phyloP scores from a whole-genome alignment of 2,329 filamentous ascomycete genomes.

The Sarocladium oryzae region DNA sequence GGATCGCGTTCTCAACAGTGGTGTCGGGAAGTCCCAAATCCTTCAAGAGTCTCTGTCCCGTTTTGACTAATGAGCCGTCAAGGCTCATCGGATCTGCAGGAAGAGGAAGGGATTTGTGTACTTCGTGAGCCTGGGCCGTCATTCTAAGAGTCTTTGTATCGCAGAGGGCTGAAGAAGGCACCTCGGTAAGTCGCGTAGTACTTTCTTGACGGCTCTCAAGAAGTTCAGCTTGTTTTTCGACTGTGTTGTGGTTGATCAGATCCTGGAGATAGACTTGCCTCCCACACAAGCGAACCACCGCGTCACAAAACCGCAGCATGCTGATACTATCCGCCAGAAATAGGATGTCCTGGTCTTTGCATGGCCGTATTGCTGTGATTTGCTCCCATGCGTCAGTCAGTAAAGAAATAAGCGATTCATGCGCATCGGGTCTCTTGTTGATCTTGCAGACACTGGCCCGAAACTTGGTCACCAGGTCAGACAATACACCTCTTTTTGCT shows the following conservation, averaged over 20 bases:
- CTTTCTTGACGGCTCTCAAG: slow-evolving; percentile 12
- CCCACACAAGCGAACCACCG: slow-evolving; percentile 19
- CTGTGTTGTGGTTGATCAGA: slow-evolving; percentile 22
- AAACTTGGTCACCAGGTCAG: slow-evolving; percentile 16
- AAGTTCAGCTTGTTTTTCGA: slow-evolving; percentile 24
- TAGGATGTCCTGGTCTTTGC: slow-evolving; percentile 18
- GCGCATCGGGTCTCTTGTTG: background rate
- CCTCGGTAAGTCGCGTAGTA: background rate
- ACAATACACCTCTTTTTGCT: slow-evolving; percentile 33
- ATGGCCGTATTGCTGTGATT: slow-evolving; percentile 22
- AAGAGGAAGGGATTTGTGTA: too few species aligned
- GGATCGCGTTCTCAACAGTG: slow-evolving; percentile 23
- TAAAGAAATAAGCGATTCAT: background rate
- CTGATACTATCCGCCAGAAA: slow-evolving; percentile 30
- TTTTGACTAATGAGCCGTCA: too few species aligned
- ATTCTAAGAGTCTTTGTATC: too few species aligned
- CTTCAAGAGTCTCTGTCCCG: too few species aligned
- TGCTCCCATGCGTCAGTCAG: slow-evolving; percentile 23
- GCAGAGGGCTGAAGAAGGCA: too few species aligned
- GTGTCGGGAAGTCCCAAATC: slow-evolving; percentile 16
- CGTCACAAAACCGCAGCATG: slow-evolving; percentile 30
- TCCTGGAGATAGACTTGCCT: slow-evolving; percentile 29
- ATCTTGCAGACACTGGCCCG: background rate
- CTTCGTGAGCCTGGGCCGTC: too few species aligned
- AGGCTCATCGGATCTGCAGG: too few species aligned